These are phyloP conservation scores for Stentor roeselii DNA, from an alignment of 73 alveolate genomes.

Conservation along the genomic window DNA sequence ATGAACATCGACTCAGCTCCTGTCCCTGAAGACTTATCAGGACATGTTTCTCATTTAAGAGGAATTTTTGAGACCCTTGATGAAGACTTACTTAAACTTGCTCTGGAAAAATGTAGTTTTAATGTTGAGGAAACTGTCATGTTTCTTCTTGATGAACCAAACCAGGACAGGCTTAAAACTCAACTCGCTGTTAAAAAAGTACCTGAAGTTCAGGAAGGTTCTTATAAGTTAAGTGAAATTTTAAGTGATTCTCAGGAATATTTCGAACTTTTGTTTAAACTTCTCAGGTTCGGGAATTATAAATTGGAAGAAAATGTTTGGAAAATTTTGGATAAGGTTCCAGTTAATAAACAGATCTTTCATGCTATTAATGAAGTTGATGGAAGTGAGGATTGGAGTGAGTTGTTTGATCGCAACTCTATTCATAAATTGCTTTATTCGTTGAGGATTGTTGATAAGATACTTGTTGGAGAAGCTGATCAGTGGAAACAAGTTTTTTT, in stretches of 20 bases:
- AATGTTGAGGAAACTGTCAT: constrained; percentile 47
- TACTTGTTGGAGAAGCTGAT: constrained; percentile 43
- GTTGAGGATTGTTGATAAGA: constrained; percentile 51
- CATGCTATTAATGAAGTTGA: constrained; percentile 34
- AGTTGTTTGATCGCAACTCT: constrained; percentile 43
- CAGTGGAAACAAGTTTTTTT: constrained; percentile 61
- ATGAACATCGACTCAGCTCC: neutral
- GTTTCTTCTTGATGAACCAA: constrained; percentile 41
- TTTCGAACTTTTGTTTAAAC: constrained; percentile 54
- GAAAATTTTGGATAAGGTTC: constrained; percentile 54
- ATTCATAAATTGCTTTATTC: constrained; percentile 58
- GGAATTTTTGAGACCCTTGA: neutral
- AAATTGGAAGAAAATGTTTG: constrained; percentile 49
- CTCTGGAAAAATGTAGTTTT: constrained; percentile 43
- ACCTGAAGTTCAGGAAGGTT: neutral
- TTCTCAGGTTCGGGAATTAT: constrained; percentile 46
- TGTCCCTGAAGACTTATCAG: neutral
- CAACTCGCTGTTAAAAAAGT: constrained; percentile 41
- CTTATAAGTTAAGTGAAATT: constrained; percentile 1
- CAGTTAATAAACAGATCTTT: constrained; percentile 49
- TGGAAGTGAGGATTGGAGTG: constrained; percentile 40
- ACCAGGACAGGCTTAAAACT: constrained; percentile 34
- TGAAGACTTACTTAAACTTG: constrained; percentile 41
- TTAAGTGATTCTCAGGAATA: constrained; percentile 49
- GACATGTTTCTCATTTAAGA: too few relatives aligned